Percentiles rank a stretch among this genome's conserved stretches.
These are phyloP conservation scores for Phytopythium litorale DNA, from an alignment of 352 stramenopile species.

Conservation along the genomic window DNA sequence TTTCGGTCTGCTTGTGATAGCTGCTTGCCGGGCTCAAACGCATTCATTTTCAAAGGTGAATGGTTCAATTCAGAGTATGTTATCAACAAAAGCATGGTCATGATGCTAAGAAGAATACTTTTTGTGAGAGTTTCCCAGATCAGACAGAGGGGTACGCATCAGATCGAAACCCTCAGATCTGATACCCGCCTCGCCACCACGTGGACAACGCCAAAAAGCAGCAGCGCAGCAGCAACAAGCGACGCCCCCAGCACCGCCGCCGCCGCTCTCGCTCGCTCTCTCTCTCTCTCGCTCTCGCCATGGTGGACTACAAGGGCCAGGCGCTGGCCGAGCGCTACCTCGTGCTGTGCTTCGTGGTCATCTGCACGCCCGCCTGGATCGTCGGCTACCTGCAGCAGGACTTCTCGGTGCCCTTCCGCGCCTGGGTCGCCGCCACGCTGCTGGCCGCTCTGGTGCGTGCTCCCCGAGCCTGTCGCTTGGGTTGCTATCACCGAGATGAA, in stretches of 20 bases:
- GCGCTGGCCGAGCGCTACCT: slow-evolving; percentile 60
- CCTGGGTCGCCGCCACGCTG: slow-evolving; percentile 55
- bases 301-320: slow-evolving; percentile 89
- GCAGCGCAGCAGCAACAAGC: neutral
- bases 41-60: no score
- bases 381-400: slow-evolving; percentile 82
- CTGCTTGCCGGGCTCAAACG: neutral
- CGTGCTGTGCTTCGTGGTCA: slow-evolving; percentile 59
- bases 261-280: neutral
- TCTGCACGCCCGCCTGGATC: slow-evolving; percentile 81
- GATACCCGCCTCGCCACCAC: neutral
- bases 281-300: slow-evolving; percentile 8
- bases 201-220: neutral
- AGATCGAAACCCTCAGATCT: no score
- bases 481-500: neutral
- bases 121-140: no score
- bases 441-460: slow-evolving; percentile 52
- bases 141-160: neutral
- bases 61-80: no score
- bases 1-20: neutral
- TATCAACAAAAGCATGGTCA: no score
- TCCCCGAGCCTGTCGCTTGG: neutral
- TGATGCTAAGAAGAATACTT: no score
- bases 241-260: neutral
- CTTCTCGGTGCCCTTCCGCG: slow-evolving; percentile 76